Conservation (phyloP, 495 filamentous ascomycete genomes). For the Bombardia bombarda region DNA sequence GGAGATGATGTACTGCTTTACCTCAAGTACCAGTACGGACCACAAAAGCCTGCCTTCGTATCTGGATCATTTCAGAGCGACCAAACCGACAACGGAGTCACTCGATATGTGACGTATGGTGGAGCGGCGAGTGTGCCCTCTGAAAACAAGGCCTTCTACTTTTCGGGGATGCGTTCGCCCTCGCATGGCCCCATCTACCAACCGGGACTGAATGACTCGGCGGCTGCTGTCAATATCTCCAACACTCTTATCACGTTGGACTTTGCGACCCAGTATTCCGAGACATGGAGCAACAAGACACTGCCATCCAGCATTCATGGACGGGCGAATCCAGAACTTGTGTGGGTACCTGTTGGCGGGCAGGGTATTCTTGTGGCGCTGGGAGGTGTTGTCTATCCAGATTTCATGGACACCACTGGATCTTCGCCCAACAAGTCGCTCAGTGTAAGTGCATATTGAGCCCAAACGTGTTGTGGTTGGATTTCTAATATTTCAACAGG, state of each 20-base stretch:
- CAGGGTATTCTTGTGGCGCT: conserved; percentile 58
- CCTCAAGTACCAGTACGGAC: conserved; percentile 42
- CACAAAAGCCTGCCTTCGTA: conserved; percentile 27
- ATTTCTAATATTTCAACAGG: conserved; percentile 17
- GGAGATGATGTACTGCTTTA: conserved; percentile 39
- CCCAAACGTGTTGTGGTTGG: background rate
- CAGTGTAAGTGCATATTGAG: conserved; percentile 30
- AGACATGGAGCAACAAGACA: conserved; percentile 48
- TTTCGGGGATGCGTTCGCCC: conserved; percentile 50
- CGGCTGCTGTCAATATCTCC: conserved; percentile 30
- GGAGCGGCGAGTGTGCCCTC: conserved; percentile 57
- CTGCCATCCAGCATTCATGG: conserved; percentile 43
- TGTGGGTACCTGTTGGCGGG: conserved; percentile 61
- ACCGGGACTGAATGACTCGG: conserved; percentile 15
- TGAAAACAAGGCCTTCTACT: conserved; percentile 67
- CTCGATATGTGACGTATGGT: conserved; percentile 57
- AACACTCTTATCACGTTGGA: conserved; percentile 54
- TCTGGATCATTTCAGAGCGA: conserved; percentile 27
- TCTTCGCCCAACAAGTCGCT: conserved; percentile 28
- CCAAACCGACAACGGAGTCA: conserved; percentile 37
- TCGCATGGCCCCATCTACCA: conserved; percentile 40
- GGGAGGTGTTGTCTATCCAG: conserved; percentile 55
- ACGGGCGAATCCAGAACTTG: conserved; percentile 55
- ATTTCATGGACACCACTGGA: conserved; percentile 18
- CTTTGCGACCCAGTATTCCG: conserved; percentile 40